Evolutionary conservation across 257 asterid genomes (phyloP).

Genomic region (Catharanthus roseus): DNA sequence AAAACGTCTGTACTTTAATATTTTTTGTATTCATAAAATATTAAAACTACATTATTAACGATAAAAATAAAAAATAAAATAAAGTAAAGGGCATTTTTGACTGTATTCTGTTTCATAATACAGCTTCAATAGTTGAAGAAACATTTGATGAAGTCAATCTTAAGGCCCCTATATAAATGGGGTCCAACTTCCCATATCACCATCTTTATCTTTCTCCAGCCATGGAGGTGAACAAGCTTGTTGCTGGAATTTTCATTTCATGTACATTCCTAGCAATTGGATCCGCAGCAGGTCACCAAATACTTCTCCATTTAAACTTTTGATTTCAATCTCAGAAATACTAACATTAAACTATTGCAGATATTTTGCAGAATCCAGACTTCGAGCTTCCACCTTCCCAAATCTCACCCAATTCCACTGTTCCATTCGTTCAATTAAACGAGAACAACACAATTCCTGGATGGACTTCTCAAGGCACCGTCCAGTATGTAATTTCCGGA

Average conservation of each 20-base stretch:
- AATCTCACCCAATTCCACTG: slow-evolving; percentile 32
- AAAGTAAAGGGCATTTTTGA: neutral
- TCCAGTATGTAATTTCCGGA: slow-evolving; percentile 34
- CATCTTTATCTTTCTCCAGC: neutral
- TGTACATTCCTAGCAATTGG: neutral
- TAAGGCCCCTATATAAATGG: neutral
- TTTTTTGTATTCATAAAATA: too few species aligned
- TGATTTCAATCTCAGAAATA: neutral
- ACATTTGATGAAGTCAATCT: neutral
- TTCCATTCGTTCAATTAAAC: slow-evolving; percentile 28
- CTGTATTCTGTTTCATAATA: too few species aligned
- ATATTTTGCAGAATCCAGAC: slow-evolving; percentile 48
- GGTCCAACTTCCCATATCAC: neutral
- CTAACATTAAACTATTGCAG: slow-evolving; percentile 17
- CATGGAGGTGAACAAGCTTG: slow-evolving; percentile 3
- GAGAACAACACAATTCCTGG: slow-evolving; percentile 46
- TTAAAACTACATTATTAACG: neutral
- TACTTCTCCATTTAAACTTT: neutral
- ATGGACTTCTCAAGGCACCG: slow-evolving; percentile 49
- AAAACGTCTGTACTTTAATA: too few species aligned
- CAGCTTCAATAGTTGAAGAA: neutral
- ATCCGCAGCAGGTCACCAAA: slow-evolving; percentile 15
- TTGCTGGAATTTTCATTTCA: neutral
- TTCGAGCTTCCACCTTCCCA: slow-evolving; percentile 48
- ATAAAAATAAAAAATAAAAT: too few species aligned